Percentiles rank a stretch among this genome's conserved stretches.
Conservation (phyloP, 225 moss, liverwort and hornwort species). For the Climacium dendroides region DNA sequence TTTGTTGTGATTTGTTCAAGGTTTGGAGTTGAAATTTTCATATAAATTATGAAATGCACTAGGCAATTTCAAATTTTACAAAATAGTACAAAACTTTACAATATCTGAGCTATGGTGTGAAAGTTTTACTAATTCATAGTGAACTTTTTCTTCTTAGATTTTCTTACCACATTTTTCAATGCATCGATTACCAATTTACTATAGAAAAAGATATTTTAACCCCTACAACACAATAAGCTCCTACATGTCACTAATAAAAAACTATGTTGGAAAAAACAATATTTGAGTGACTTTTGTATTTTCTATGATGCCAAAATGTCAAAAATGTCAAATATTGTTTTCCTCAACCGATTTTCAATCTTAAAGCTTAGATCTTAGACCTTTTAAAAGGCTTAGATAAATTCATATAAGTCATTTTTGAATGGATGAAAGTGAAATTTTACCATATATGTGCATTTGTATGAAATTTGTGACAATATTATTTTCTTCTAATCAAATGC, state of each 20-base stretch:
- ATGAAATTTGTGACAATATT: not conserved
- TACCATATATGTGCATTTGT: not conserved
- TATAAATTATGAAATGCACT: not conserved
- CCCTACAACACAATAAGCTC: not conserved
- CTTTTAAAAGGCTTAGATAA: not conserved
- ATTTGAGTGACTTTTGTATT: too few species aligned
- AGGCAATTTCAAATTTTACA: not conserved
- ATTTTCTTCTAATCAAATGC: not conserved
- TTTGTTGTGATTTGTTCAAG: too few species aligned
- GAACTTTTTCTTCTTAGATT: too few species aligned
- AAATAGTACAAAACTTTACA: too few species aligned
- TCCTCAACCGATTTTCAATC: rapidly evolving
- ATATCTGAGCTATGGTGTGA: too few species aligned
- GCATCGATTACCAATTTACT: not conserved
- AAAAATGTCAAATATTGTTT: not conserved
- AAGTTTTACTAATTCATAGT: not conserved
- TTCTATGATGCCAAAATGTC: not conserved
- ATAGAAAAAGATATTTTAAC: not conserved
- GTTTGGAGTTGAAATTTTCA: not conserved
- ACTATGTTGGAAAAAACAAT: not conserved
- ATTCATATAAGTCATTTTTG: not conserved
- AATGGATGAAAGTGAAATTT: not conserved
- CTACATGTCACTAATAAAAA: not conserved
- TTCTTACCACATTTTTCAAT: not conserved
- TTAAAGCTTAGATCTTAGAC: too few species aligned